Conservation (phyloP, 2,329 filamentous ascomycete species). For the Dactylellina sp. region DNA sequence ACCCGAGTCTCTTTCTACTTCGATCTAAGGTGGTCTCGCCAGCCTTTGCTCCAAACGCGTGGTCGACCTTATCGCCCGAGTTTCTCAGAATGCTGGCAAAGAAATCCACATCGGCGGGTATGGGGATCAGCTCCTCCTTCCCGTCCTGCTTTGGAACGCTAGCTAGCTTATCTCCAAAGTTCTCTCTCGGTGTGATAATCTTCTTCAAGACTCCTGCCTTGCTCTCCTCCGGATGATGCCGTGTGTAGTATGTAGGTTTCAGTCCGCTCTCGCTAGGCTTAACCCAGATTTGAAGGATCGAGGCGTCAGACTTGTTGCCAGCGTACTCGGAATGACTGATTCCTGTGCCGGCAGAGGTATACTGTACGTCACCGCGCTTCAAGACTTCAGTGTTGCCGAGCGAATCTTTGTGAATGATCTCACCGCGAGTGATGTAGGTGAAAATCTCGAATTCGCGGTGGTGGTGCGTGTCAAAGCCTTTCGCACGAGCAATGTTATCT, state of each 20-base stretch:
- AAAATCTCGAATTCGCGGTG: conserved; percentile 92
- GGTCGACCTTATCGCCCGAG: conserved; percentile 26
- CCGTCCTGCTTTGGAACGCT: conserved; percentile 51
- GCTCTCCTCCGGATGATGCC: conserved; percentile 52
- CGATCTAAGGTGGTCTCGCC: conserved; percentile 23
- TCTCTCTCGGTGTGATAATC: conserved; percentile 46
- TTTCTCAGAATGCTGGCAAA: conserved; percentile 52
- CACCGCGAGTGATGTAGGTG: conserved; percentile 84
- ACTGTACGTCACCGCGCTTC: conserved; percentile 53
- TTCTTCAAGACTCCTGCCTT: conserved; percentile 48
- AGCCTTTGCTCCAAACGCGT: conserved; percentile 47
- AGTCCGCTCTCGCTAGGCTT: conserved; percentile 44
- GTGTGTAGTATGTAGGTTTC: conserved; percentile 50
- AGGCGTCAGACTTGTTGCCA: conserved; percentile 43
- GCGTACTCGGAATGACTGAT: conserved; percentile 54
- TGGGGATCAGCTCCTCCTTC: conserved; percentile 56
- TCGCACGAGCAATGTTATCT: conserved; percentile 79
- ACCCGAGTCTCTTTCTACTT: conserved; percentile 48
- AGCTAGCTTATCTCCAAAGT: conserved; percentile 51
- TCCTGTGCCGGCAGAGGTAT: conserved; percentile 51
- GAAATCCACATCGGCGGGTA: conserved; percentile 53
- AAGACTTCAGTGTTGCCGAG: conserved; percentile 66
- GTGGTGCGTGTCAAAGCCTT: conserved; percentile 85
- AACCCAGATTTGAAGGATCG: conserved; percentile 55
- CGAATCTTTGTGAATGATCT: conserved; percentile 87